phyloP scores from a whole-genome alignment of 768 basidiomycete genomes.

The Termitomyces sp. region DNA sequence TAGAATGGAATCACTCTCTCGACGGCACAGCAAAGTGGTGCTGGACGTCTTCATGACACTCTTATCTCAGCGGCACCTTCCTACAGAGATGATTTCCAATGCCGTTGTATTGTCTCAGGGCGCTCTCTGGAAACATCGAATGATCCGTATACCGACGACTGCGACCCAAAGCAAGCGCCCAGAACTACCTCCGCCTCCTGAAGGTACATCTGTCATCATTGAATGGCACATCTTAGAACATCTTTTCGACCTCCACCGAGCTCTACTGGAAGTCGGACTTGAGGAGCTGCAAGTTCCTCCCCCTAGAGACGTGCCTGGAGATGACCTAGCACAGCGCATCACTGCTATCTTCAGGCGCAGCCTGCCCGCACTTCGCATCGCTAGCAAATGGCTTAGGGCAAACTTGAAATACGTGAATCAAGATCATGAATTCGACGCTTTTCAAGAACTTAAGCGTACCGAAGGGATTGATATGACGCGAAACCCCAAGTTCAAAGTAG shows the following conservation, averaged over 20 bases:
- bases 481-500: conserved; percentile 24
- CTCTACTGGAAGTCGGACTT: conserved; percentile 60
- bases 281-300: conserved; percentile 54
- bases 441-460: conserved; percentile 22
- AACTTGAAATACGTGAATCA: conserved; percentile 66
- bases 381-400: conserved; percentile 82
- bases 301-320: conserved; percentile 46
- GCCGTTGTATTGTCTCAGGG: conserved; percentile 70
- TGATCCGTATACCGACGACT: conserved; percentile 49
- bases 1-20: conserved; percentile 46
- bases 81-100: conserved; percentile 72
- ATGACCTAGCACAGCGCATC: conserved; percentile 74
- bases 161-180: conserved; percentile 18
- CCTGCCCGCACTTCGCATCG: conserved; percentile 81
- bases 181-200: conserved; percentile 20
- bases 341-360: conserved; percentile 82
- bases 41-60: conserved; percentile 53
- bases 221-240: conserved; percentile 68
- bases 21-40: conserved; percentile 41
- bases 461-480: conserved; percentile 24
- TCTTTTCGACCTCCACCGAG: conserved; percentile 57
- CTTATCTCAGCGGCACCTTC: conserved; percentile 63
- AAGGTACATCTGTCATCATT: conserved; percentile 31
- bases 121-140: conserved; percentile 79
- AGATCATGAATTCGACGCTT: conserved; percentile 31